A percentile compares a stretch with the other conserved stretches of the same genome.
These are phyloP conservation scores for Ogataea ramenticola DNA, from an alignment of 805 yeast species.

Conservation along the genomic window DNA sequence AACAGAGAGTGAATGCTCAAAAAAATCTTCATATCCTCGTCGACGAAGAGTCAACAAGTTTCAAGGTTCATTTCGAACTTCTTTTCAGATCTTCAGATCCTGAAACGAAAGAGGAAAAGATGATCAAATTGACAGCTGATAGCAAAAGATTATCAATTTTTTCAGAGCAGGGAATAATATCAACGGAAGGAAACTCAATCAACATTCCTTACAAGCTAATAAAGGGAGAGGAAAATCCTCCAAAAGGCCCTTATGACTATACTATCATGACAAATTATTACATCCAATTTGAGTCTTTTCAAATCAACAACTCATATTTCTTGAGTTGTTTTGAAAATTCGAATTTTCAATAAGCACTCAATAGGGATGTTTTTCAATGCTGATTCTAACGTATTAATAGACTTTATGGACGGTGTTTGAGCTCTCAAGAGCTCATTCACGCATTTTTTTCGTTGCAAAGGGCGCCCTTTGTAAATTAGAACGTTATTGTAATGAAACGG, in stretches of 20 bases:
- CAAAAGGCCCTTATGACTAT: constrained; percentile 21
- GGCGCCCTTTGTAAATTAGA: too few species aligned
- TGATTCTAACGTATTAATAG: too few species aligned
- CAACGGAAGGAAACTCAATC: constrained; percentile 3
- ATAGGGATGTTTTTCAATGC: too few species aligned
- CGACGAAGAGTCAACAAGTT: constrained; percentile 18
- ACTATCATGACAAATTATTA: constrained; percentile 16
- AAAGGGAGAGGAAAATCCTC: constrained; percentile 18
- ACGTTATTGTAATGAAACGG: too few species aligned
- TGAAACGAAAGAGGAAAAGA: background rate
- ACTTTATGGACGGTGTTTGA: too few species aligned
- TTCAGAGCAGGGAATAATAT: constrained; percentile 1
- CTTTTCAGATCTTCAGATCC: constrained; percentile 3
- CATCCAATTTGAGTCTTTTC: constrained; percentile 13
- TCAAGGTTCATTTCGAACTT: constrained; percentile 17
- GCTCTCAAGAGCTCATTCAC: too few species aligned
- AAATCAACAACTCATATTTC: constrained; percentile 16
- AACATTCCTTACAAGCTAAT: constrained; percentile 10
- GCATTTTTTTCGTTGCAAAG: too few species aligned
- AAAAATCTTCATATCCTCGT: constrained; percentile 12
- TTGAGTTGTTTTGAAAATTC: constrained; percentile 7
- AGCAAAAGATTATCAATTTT: background rate
- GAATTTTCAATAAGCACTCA: background rate
- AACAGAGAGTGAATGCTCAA: background rate
- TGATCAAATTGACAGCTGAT: constrained; percentile 3